Evolutionary conservation across 1,139 yeast genomes (phyloP), one percentile per base, ranked within the genome.

Genomic region (Zygosaccharomyces sapae): DNA sequence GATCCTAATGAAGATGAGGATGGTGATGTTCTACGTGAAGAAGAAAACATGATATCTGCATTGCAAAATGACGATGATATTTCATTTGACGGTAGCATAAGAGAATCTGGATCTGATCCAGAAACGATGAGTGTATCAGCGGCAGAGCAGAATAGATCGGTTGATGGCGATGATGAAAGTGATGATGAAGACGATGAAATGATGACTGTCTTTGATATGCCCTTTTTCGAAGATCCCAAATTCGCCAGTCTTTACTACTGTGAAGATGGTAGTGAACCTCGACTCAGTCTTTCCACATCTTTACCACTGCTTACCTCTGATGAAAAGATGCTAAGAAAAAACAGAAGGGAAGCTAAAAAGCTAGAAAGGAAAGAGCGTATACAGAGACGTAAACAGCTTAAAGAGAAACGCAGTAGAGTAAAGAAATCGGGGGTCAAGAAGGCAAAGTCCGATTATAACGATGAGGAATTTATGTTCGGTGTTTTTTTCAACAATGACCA

Each of bases 1-100:
- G 82, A 75, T 22, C 75, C 82, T 19, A 67, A 74, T 43, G 81
- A 77, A 45, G 86, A 80, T 48, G 85, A 48, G 25, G 79, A 49
- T 74, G 73, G 52, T 71, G 79, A 59, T 71, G 55, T 75, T 22
- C 55, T 75, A 48, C 69, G 68, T 47, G 72, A 70, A 49, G 76
- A 76, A 16, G 71, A 72, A 47, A 75, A 75, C 33, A 68, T 75
- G 49, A 67, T 74, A 2, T 57, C 62, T 33, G 71, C 69, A 41
- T 58, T 66, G 43, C 69, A 70, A 48, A 70, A 71, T 49, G 71
- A 66, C 46, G 69, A 67, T 48, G 68, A 65, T 2, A 54, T 63
- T 12, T 65, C 70, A 2, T 61, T 67, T 37, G 62, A 62, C 45
- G 67, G 66, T 33, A 62, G 65, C 43, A 56, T 61, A 22, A 64